phyloP scores from a whole-genome alignment of 148 eudicot species.

The Rhododendron ferrugineum region DNA sequence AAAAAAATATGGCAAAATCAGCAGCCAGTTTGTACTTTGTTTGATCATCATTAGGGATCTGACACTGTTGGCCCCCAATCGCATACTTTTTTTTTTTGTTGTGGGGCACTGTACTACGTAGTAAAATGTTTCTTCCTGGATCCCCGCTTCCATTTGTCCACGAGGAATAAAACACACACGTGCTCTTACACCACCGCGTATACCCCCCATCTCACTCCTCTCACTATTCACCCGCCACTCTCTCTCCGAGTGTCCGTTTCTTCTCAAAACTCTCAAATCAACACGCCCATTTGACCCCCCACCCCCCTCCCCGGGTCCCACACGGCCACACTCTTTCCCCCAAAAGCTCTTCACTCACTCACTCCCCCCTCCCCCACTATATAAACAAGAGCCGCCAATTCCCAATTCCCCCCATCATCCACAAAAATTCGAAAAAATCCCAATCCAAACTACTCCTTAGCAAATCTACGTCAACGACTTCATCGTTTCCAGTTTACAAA shows the following conservation, averaged over 20 bases:
- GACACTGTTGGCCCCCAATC: too few species aligned
- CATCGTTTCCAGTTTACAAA: background rate
- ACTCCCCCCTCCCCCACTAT: background rate
- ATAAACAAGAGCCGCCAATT: slow-evolving; percentile 28
- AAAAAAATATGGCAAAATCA: too few species aligned
- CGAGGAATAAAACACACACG: background rate
- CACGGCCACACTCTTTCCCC: background rate
- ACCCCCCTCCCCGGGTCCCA: background rate
- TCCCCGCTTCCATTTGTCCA: background rate
- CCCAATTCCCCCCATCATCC: background rate
- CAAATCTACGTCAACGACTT: background rate
- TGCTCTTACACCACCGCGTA: slow-evolving; percentile 14
- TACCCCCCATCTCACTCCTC: background rate
- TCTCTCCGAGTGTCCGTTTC: background rate
- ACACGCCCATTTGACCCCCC: slow-evolving; percentile 23
- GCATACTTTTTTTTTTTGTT: too few species aligned
- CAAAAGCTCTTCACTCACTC: background rate
- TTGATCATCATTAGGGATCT: too few species aligned
- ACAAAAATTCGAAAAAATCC: background rate
- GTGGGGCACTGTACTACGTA: too few species aligned
- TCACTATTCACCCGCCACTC: background rate
- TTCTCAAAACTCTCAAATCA: background rate
- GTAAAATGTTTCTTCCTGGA: background rate
- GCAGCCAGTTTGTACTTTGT: too few species aligned
- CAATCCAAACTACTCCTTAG: background rate